Conservation (phyloP, 2,329 filamentous ascomycete species). For the Aspergillus sp. region DNA sequence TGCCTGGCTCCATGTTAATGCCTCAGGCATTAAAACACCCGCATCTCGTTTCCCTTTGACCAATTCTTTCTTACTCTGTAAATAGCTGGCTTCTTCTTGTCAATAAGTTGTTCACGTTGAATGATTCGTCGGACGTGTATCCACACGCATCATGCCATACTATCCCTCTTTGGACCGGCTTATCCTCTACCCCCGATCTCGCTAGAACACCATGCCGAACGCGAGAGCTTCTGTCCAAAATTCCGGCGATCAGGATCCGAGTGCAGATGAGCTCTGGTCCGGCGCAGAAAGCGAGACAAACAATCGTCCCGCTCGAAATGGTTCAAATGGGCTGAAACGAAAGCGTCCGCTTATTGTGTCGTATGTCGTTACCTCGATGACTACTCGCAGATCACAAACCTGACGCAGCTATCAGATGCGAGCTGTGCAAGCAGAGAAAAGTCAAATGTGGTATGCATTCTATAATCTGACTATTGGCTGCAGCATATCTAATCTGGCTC, state of each 20-base stretch:
- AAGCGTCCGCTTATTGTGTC: constrained; percentile 34
- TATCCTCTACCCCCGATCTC: constrained; percentile 20
- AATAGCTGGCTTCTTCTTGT: neutral
- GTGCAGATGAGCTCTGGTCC: constrained; percentile 29
- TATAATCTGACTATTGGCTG: neutral
- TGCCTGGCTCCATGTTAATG: neutral
- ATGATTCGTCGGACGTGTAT: constrained; percentile 1
- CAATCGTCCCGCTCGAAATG: constrained; percentile 18
- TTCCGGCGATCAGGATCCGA: constrained; percentile 21
- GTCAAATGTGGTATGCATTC: constrained; percentile 38
- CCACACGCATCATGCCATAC: neutral
- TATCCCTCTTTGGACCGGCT: neutral
- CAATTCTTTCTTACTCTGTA: neutral
- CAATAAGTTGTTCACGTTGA: neutral
- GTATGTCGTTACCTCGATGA: constrained; percentile 18
- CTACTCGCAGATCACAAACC: constrained; percentile 2
- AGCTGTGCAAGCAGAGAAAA: constrained; percentile 40
- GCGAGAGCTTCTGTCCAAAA: constrained; percentile 15
- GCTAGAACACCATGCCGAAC: constrained; percentile 32
- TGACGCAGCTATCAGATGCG: constrained; percentile 30
- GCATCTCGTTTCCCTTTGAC: neutral
- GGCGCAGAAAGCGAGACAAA: constrained; percentile 31
- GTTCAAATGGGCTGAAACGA: constrained; percentile 24
- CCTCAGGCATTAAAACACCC: neutral
- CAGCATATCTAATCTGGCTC: constrained; percentile 2